Conservation (phyloP, 306 rosid genomes). For the Hippophae gyantsensis region DNA sequence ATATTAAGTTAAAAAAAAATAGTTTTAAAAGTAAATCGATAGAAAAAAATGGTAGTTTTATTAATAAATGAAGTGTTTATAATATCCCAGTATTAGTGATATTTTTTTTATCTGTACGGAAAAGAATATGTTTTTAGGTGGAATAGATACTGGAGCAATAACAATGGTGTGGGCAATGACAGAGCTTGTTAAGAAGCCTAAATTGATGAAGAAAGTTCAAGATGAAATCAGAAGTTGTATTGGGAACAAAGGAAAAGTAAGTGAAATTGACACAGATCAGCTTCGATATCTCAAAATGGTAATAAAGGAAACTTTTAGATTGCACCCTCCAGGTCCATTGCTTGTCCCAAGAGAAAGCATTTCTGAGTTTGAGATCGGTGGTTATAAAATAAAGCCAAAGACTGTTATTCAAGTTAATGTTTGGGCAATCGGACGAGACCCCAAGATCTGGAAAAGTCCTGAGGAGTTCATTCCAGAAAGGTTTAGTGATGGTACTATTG, state of each 20-base stretch:
- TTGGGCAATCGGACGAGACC: slow-evolving; percentile 35
- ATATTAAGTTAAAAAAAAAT: too few species aligned
- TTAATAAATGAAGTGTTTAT: too few species aligned
- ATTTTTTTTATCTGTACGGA: neutral
- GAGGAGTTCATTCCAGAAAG: slow-evolving; percentile 43
- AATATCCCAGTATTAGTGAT: too few species aligned
- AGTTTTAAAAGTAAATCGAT: too few species aligned
- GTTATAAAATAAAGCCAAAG: slow-evolving; percentile 26
- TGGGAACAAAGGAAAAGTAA: slow-evolving; percentile 17
- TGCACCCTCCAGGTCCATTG: slow-evolving; percentile 46
- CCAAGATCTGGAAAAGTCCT: slow-evolving; percentile 27
- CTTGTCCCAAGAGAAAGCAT: slow-evolving; percentile 38
- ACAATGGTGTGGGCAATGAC: slow-evolving; percentile 33
- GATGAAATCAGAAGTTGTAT: slow-evolving; percentile 25
- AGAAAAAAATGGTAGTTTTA: too few species aligned
- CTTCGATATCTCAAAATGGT: slow-evolving; percentile 35
- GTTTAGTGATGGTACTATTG: slow-evolving; percentile 20
- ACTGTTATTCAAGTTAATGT: slow-evolving; percentile 28
- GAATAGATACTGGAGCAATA: slow-evolving; percentile 26
- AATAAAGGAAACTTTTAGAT: slow-evolving; percentile 34
- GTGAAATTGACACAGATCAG: slow-evolving; percentile 18
- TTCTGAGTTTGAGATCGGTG: slow-evolving; percentile 15
- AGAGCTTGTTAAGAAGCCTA: slow-evolving; percentile 26
- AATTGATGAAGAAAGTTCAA: slow-evolving; percentile 30
- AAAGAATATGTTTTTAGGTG: slow-evolving; percentile 31